Conservation (phyloP, 2,329 filamentous ascomycete species). For the Cadophora luteo-olivacea region DNA sequence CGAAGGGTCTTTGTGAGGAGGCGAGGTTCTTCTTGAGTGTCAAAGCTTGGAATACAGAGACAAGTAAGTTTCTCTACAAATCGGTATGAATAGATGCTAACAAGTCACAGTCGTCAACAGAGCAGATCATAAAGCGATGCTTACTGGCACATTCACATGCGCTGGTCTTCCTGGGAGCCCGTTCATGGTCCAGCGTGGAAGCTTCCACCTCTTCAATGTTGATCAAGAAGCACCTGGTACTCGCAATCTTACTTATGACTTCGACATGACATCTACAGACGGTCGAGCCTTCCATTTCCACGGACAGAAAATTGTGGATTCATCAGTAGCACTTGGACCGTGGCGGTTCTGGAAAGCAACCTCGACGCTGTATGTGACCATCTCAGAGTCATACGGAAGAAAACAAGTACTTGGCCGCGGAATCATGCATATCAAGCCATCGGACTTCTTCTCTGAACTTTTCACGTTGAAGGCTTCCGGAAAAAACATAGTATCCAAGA, state of each 20-base stretch:
- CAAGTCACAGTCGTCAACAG: slow-evolving; percentile 49
- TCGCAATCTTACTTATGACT: slow-evolving; percentile 65
- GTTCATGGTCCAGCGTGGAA: slow-evolving; percentile 64
- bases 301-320: slow-evolving; percentile 67
- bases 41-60: slow-evolving; percentile 59
- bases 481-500: slow-evolving; percentile 52
- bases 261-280: slow-evolving; percentile 62
- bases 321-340: slow-evolving; percentile 62
- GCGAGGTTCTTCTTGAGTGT: slow-evolving; percentile 66
- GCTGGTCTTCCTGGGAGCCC: slow-evolving; percentile 60
- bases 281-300: slow-evolving; percentile 62
- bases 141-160: slow-evolving; percentile 67
- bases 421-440: slow-evolving; percentile 60
- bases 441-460: slow-evolving; percentile 62
- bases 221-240: slow-evolving; percentile 62
- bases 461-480: slow-evolving; percentile 60
- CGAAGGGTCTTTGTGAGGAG: slow-evolving; percentile 59
- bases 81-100: slow-evolving; percentile 4
- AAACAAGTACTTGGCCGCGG: slow-evolving; percentile 60
- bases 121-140: slow-evolving; percentile 56
- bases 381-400: slow-evolving; percentile 48
- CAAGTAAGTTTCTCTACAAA: slow-evolving; percentile 41
- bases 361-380: slow-evolving; percentile 66
- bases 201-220: slow-evolving; percentile 62
- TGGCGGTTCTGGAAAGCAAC: slow-evolving; percentile 66